Percentiles rank a stretch among this genome's conserved stretches.
phyloP scores from a whole-genome alignment of 2,329 filamentous ascomycete species.

The Fusarium secorum region DNA sequence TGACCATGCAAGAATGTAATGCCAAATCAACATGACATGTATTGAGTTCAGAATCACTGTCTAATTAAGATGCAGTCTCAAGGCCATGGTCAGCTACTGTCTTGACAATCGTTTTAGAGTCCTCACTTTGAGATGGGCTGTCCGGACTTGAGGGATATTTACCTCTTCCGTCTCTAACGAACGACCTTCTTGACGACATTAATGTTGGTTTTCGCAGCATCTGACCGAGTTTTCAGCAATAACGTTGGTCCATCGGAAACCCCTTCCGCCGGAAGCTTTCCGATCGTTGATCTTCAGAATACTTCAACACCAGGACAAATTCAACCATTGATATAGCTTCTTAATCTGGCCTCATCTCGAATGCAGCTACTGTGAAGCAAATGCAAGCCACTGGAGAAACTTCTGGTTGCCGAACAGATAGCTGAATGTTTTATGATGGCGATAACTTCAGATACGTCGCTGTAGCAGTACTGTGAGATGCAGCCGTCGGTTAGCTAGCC shows the following conservation, averaged over 20 bases:
- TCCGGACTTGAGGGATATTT: too few species aligned
- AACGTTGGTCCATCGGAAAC: background rate
- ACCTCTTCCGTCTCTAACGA: accelerated
- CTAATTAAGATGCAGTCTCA: background rate
- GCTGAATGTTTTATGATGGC: too few species aligned
- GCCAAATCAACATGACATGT: background rate
- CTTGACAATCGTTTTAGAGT: accelerated
- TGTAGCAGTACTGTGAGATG: background rate
- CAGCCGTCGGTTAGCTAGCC: background rate
- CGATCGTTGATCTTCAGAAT: background rate
- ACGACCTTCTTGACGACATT: accelerated
- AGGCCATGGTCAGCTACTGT: accelerated
- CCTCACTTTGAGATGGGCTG: accelerated
- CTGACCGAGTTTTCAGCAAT: background rate
- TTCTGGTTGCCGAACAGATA: background rate
- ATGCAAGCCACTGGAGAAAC: background rate
- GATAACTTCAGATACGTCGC: background rate
- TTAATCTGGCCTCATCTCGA: accelerated
- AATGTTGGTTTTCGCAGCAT: accelerated
- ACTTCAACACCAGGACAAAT: too few species aligned
- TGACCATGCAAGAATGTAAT: accelerated
- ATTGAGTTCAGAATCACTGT: accelerated
- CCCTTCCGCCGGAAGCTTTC: background rate
- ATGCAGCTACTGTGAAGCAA: background rate
- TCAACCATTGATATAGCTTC: background rate